These are phyloP conservation scores for Phragmites australis DNA, from an alignment of 176 grass and related monocot species.

Conservation along the genomic window DNA sequence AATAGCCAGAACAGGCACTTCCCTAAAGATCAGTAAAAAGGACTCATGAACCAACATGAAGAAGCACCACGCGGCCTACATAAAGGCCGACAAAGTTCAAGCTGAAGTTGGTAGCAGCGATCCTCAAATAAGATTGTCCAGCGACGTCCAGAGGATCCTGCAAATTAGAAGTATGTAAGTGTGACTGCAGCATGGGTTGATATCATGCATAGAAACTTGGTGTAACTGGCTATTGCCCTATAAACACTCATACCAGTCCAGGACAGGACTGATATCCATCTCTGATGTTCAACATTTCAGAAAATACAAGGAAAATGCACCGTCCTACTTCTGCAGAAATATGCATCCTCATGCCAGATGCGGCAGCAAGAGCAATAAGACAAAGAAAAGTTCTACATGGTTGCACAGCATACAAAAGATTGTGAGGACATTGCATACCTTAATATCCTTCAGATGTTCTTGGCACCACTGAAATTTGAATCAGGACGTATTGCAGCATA, in stretches of 20 bases:
- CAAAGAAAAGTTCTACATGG: neutral
- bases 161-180: neutral
- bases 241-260: neutral
- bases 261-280: neutral
- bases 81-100: constrained; percentile 22
- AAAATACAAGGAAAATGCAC: constrained; percentile 26
- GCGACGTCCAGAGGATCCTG: constrained; percentile 22
- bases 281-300: constrained; percentile 12
- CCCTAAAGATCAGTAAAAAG: neutral
- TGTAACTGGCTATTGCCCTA: neutral
- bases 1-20: constrained; percentile 2
- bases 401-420: neutral
- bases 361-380: constrained; percentile 13
- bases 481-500: constrained; percentile 53
- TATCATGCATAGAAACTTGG: neutral
- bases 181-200: neutral
- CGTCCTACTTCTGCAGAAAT: neutral
- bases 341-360: constrained; percentile 6
- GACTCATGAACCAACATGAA: constrained; percentile 12
- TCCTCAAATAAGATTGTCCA: neutral
- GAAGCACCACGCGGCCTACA: neutral
- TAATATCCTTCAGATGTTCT: constrained; percentile 54
- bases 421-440: constrained; percentile 15
- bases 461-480: constrained; percentile 64
- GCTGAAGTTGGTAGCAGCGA: neutral